Evolutionary conservation across 805 yeast species (phyloP), one percentile per base, ranked within the genome.

Genomic region (Yarrowia porcina): DNA sequence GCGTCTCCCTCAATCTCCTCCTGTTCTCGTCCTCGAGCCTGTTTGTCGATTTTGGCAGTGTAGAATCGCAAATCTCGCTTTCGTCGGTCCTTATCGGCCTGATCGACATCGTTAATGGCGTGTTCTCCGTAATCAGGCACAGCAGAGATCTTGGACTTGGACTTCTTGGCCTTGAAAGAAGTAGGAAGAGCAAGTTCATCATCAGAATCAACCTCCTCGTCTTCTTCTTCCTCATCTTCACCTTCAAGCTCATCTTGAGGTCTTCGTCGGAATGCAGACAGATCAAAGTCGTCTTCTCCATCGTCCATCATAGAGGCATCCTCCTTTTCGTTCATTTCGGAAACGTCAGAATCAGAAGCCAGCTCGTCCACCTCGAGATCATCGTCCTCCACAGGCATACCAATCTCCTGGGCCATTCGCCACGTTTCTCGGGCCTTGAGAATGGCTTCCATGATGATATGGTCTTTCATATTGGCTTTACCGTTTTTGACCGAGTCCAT

Each of bases 31-130:
- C 65, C 64, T 21, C 50, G 65, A 47, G 83, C 79, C 66, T 77
- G 82, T 67, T 76, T 80, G 73, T 91, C 97, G 74, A 94, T 92
- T 75, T 93, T 92, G 64, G 98, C 89, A 1, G 99, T 94, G 80
- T 94, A 94, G 84, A 94, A 94, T 65, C 98, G 86, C 69, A 94
- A 82, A 1, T 96, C 82, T 71, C 83, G 84, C 78, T 87, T 88
- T 69, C 96, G 85, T 20, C 85, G 82, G 64, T 82, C 83, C 77
- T 92, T 93, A 64, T 91, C 98, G 70, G 90, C 96, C 47, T 82
- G 80, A 74, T 94, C 98, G 52, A 90, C 85, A 27, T 85, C 94
- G 57, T 89, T 96, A 45, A 89, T 81, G 33, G 81, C 84, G 13
- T 73, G 79, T 70, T 90, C 96, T n/a, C 83, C 79, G 70, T 77